Evolutionary conservation across 257 asterid genomes (phyloP).

Genomic region (Forsythia suspensa): DNA sequence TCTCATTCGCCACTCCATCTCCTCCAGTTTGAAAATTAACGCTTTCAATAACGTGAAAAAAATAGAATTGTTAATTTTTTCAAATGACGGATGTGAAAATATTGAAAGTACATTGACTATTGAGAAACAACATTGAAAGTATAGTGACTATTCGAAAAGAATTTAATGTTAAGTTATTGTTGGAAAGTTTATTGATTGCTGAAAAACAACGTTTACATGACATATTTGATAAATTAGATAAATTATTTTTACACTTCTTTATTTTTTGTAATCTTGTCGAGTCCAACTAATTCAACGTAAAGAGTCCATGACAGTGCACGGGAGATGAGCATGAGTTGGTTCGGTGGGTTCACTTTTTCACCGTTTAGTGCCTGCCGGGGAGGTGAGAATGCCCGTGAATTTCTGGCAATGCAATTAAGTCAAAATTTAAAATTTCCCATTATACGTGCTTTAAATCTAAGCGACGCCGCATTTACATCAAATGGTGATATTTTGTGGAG

Average conservation of each 20-base stretch:
- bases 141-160: not conserved
- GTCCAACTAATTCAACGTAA: not conserved
- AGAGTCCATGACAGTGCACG: not conserved
- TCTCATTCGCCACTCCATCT: not conserved
- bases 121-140: not conserved
- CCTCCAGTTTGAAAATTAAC: not conserved
- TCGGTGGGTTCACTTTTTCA: not conserved
- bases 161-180: too few relatives aligned
- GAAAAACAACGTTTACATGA: too few relatives aligned
- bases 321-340: conserved; percentile 25
- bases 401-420: conserved; percentile 46
- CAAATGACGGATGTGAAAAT: too few relatives aligned
- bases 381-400: conserved; percentile 77
- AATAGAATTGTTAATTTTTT: too few relatives aligned
- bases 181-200: too few relatives aligned
- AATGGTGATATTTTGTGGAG: not conserved
- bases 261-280: not conserved
- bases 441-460: not conserved
- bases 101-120: not conserved
- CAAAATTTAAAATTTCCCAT: not conserved
- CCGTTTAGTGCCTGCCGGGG: conserved; percentile 3
- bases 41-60: not conserved
- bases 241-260: too few relatives aligned
- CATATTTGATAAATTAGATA: not conserved
- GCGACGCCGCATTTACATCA: conserved; percentile 7